phyloP scores from a whole-genome alignment of 2,329 filamentous ascomycete species.

The Fusarium heterosporum region DNA sequence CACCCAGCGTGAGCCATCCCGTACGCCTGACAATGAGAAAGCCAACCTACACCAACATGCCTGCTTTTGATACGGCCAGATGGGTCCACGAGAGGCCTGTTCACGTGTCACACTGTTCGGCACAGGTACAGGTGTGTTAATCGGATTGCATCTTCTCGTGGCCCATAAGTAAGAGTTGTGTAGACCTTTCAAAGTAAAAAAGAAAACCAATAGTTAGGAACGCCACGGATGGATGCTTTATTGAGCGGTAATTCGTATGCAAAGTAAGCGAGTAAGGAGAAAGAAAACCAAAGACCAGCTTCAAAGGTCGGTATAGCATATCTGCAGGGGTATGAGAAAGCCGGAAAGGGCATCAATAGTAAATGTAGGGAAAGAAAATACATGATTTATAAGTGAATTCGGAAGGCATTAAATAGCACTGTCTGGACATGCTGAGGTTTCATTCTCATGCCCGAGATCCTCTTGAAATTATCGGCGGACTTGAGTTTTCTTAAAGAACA shows the following conservation, averaged over 20 bases:
- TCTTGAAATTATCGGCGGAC: neutral
- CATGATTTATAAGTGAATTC: conserved; percentile 33
- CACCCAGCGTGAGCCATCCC: conserved; percentile 27
- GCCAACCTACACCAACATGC: conserved; percentile 29
- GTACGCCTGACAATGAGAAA: conserved; percentile 32
- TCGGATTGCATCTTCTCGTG: conserved; percentile 11
- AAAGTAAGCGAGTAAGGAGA: conserved; percentile 12
- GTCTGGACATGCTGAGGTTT: neutral
- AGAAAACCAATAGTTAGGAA: conserved; percentile 30
- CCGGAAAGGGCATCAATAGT: conserved; percentile 21
- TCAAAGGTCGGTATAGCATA: conserved; percentile 10
- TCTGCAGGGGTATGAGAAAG: conserved; percentile 30
- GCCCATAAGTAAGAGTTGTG: conserved; percentile 16
- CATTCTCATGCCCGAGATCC: neutral
- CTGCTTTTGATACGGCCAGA: conserved; percentile 41
- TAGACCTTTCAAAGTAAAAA: conserved; percentile 12
- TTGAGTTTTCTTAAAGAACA: neutral
- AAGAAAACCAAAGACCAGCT: conserved; percentile 34
- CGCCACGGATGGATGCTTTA: conserved; percentile 24
- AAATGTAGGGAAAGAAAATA: conserved; percentile 37
- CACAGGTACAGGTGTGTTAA: conserved; percentile 1
- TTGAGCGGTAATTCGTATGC: conserved; percentile 19
- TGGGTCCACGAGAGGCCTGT: conserved; percentile 2
- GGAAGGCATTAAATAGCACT: conserved; percentile 2
- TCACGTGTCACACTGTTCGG: neutral